Conservation (phyloP, 805 yeast species). For the Candida coleopterorum region DNA sequence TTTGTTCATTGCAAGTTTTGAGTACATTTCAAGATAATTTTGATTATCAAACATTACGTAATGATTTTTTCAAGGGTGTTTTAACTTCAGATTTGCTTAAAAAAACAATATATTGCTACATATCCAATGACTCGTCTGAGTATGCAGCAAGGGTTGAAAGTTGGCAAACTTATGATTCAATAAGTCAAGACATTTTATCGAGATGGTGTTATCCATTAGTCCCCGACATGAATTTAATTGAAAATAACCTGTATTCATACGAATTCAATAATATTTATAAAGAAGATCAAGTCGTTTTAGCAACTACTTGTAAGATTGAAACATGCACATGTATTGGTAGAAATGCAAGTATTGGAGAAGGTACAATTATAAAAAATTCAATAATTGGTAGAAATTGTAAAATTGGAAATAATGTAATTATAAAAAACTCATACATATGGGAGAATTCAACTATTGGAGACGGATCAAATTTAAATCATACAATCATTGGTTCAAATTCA, state of each 20-base stretch:
- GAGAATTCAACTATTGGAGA: constrained; percentile 74
- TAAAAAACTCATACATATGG: constrained; percentile 82
- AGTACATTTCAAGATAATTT: constrained; percentile 94
- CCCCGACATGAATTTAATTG: constrained; percentile 76
- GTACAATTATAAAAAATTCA: constrained; percentile 59
- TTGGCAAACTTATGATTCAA: constrained; percentile 88
- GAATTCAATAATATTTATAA: constrained; percentile 85
- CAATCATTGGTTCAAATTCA: constrained; percentile 69
- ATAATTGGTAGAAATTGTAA: constrained; percentile 83
- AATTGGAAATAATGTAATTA: constrained; percentile 72
- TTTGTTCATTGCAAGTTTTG: constrained; percentile 91
- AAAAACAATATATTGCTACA: constrained; percentile 85
- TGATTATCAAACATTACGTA: constrained; percentile 82
- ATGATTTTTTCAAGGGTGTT: constrained; percentile 88
- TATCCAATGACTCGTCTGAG: constrained; percentile 61
- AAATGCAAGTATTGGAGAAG: constrained; percentile 71
- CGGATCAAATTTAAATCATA: constrained; percentile 49
- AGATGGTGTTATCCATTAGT: constrained; percentile 92
- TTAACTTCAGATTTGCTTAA: constrained; percentile 85
- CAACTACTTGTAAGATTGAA: constrained; percentile 87
- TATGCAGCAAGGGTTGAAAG: constrained; percentile 96
- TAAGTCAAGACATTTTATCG: constrained; percentile 82
- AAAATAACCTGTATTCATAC: constrained; percentile 69
- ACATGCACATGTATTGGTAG: constrained; percentile 80
- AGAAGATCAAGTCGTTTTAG: constrained; percentile 81